phyloP scores from a whole-genome alignment of 441 rosid species.

The Melastoma candidum region DNA sequence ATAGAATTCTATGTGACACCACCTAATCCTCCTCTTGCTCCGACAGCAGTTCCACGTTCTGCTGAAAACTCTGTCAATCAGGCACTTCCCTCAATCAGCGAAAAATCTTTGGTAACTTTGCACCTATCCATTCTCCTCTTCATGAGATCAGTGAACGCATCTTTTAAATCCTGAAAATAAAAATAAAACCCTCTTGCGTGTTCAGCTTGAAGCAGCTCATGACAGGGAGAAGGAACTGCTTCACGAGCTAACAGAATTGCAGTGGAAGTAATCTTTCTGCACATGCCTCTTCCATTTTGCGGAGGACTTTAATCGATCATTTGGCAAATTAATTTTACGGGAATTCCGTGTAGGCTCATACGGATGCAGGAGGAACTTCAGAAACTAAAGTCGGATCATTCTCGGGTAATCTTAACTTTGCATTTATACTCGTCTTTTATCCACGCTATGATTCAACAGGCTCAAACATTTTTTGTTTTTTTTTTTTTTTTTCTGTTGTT shows the following conservation, averaged over 20 bases:
- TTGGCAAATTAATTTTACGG: background rate
- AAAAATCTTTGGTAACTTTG: constrained; percentile 66
- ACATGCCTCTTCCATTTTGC: too few species aligned
- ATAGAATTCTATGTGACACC: background rate
- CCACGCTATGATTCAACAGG: too few species aligned
- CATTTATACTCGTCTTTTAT: too few species aligned
- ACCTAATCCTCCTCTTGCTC: constrained; percentile 12
- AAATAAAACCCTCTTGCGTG: background rate
- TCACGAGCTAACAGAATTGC: constrained; percentile 75
- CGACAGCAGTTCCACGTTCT: constrained; percentile 30
- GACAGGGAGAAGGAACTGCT: constrained; percentile 87
- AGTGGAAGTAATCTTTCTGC: constrained; percentile 47
- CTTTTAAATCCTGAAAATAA: too few species aligned
- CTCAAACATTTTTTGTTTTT: too few species aligned
- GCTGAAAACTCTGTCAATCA: constrained; percentile 35
- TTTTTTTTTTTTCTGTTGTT: too few species aligned
- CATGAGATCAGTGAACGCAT: too few species aligned
- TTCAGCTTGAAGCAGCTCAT: constrained; percentile 78
- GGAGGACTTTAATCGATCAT: background rate
- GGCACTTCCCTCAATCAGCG: constrained; percentile 22
- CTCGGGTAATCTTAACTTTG: constrained; percentile 5
- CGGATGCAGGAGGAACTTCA: constrained; percentile 85
- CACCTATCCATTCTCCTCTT: too few species aligned
- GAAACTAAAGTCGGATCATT: constrained; percentile 58
- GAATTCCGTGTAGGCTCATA: constrained; percentile 41